Base-by-base conservation (phyloP, 345 rosid species). In the Hypericum androsaemum region DNA sequence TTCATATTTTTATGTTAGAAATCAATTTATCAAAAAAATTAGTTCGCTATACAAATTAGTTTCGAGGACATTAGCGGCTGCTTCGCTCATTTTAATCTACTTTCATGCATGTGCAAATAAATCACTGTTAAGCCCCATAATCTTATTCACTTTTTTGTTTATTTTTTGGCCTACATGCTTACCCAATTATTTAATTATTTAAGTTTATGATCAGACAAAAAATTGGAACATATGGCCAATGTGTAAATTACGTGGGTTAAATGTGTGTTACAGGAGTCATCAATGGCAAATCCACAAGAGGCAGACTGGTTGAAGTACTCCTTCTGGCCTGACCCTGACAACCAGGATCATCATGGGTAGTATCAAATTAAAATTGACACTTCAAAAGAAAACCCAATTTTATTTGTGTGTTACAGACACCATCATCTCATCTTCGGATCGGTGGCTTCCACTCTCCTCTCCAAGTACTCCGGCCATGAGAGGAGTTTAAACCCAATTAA, bases 321-420 rank as follows among this genome's bases (percentile, higher is more conserved):
- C 38, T 92, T 85, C 86, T 92, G 98, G 98, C 82, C 82, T 43
- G 88, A 83, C 64, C n/a, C n/a, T n/a, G 89, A 85, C 86, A 83
- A 86, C 77, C 95, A 81, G 69, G 97, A 81, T 78, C 97, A 81
- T 81, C 95, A 83, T 85, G 97, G 95, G 54, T 92, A 92, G 82
- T 50, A 68, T 74, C 58, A 62, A 62, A 65, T 50, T 62, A 28
- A 17, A 17, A 9, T 56, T 37, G 5, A 65, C 12, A 40, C 17
- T 58, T 44, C 10, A 70, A 54, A 46, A 58, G 37, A 41, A 56
- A 43, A 52, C 11, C 49, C 43, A 14, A 39, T 39, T 42, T 28
- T 9, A 40, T 9, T 35, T 7, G 41, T 11, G 55, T 14, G 6
- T 12, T 43, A 43, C 46, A 61, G 69, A 61, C 82, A 64, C 41